phyloP scores from a whole-genome alignment of 2,329 filamentous ascomycete species.

The Neonectria punicea region DNA sequence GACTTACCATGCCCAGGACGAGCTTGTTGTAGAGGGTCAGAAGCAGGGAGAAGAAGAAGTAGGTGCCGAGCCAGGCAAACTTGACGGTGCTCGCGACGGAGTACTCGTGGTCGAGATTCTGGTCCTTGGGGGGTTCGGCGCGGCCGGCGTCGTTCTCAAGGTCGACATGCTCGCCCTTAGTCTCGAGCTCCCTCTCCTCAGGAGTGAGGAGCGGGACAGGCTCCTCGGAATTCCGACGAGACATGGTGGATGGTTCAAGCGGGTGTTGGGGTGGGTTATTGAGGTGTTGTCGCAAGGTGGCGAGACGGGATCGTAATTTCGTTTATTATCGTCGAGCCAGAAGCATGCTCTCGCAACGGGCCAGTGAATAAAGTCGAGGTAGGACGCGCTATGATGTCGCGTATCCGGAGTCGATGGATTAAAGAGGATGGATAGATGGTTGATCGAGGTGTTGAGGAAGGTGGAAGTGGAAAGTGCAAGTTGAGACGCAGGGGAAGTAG shows the following conservation, averaged over 20 bases:
- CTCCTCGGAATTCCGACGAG: slow-evolving; percentile 47
- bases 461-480: slow-evolving; percentile 1
- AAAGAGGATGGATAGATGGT: neutral
- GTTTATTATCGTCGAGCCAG: slow-evolving; percentile 22
- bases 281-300: neutral
- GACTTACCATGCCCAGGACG: slow-evolving; percentile 61
- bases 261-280: neutral
- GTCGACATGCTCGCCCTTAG: slow-evolving; percentile 45
- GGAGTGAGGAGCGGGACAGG: slow-evolving; percentile 45
- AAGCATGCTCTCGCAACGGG: slow-evolving; percentile 12
- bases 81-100: slow-evolving; percentile 57
- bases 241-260: slow-evolving; percentile 46
- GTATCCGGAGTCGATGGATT: neutral
- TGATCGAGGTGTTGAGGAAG: slow-evolving; percentile 1
- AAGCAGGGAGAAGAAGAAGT: slow-evolving; percentile 60
- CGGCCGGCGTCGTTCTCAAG: slow-evolving; percentile 46
- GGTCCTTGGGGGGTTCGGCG: slow-evolving; percentile 42
- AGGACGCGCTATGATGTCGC: neutral
- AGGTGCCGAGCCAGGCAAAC: slow-evolving; percentile 61
- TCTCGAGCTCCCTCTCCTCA: slow-evolving; percentile 46
- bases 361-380: neutral
- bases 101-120: slow-evolving; percentile 58
- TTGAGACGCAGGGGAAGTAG: neutral
- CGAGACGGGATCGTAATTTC: slow-evolving; percentile 4
- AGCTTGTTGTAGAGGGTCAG: slow-evolving; percentile 70